Evolutionary conservation across 2,329 filamentous ascomycete genomes (phyloP), one percentile per base, ranked within the genome.

Genomic region (Pseudogymnoascus sp.): DNA sequence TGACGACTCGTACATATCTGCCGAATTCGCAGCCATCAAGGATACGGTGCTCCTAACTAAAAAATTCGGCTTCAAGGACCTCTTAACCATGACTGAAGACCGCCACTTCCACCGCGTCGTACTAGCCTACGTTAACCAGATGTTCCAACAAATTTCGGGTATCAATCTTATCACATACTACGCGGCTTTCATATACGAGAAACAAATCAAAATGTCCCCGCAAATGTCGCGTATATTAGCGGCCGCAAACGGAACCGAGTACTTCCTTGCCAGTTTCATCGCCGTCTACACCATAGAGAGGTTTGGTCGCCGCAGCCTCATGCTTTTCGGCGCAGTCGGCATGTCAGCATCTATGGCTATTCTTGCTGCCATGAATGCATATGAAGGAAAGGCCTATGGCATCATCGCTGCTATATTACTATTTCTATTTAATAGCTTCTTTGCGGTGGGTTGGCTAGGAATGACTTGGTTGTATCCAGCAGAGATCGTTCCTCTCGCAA

Each of bases 301-400:
- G 1, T 83, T 87, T 3, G 87, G 87, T 10, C 85, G 89, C 28
- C 82, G 88, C 17, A 83, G 83, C 70, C 81, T 91, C 65, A 91
- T 92, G 87, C 75, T 91, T 17, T 83, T 90, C 66, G 88, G 87
- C 60, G 84, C 84, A 0, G 76, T 82, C 31, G 85, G 85, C 0
- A 86, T 87, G 78, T 84, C 84, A 21, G 71, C 79, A 2, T 86
- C 84, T 53, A 90, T 91, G 88, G 81, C 84, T 1, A 79, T 90
- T 38, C 77, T 85, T 8, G 72, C 74, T 1, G 72, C 71, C 40
- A 68, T 66, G 23, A 72, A 69, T n/a, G 68, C 68, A 36, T 67
- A 65, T 9, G 28, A 17, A 47, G 67, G 68, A 66, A 65, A 15
- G 66, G 67, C 67, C 11, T 67, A 74, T 1, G 74, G 72, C 3